These are phyloP conservation scores for Pleurotus salmoneostramineus DNA, from an alignment of 768 basidiomycete genomes.

Conservation along the genomic window DNA sequence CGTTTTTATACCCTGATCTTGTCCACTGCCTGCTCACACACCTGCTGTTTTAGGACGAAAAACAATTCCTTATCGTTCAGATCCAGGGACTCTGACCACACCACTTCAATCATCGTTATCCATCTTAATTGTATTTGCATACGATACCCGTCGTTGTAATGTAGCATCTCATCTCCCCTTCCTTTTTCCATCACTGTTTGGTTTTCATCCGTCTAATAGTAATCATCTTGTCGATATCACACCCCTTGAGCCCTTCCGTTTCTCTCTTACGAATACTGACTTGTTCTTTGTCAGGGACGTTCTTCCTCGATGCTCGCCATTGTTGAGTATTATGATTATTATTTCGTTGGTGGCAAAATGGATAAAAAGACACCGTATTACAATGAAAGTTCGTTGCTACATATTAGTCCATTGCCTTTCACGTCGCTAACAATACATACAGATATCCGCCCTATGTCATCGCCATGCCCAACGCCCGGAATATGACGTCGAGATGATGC, in stretches of 20 bases:
- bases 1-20: neutral
- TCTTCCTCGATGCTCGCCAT: too few relatives aligned
- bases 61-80: slow-evolving; percentile 92
- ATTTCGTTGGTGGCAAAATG: too few relatives aligned
- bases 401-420: neutral
- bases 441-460: neutral
- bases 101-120: neutral
- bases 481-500: slow-evolving; percentile 3
- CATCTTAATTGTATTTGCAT: slow-evolving; percentile 8
- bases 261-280: neutral
- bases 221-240: neutral
- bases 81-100: slow-evolving; percentile 68
- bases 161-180: neutral
- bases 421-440: neutral
- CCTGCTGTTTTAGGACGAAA: slow-evolving; percentile 58
- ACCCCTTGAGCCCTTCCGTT: neutral
- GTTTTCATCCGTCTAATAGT: neutral
- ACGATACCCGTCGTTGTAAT: slow-evolving; percentile 6
- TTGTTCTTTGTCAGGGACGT: neutral
- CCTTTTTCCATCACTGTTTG: neutral
- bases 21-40: neutral
- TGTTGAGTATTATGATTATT: too few relatives aligned
- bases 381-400: neutral
- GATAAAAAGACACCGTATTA: too few relatives aligned
- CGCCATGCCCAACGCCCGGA: slow-evolving; percentile 1